Conservation (phyloP, 139 green algal species). For the Dunaliella sp. region DNA sequence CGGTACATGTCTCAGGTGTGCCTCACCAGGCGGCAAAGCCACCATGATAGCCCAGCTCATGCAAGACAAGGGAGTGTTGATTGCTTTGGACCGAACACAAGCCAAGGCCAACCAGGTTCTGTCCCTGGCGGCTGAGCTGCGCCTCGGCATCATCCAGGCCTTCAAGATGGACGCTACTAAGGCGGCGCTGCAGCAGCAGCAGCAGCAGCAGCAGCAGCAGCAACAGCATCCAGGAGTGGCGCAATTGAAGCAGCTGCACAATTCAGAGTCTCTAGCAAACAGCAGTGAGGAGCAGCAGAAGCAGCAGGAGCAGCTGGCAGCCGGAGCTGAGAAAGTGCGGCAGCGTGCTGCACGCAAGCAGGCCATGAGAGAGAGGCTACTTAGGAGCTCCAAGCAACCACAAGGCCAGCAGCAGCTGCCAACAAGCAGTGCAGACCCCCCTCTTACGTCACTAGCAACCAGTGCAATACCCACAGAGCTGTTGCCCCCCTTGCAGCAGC, state of each 20-base stretch:
- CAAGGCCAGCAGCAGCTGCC: not conserved
- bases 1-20: not conserved
- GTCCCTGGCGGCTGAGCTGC: slow-evolving; percentile 67
- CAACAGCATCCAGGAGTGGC: not conserved
- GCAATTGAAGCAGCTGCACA: not conserved
- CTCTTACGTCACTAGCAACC: too few species aligned
- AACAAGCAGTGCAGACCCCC: too few species aligned
- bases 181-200: slow-evolving; percentile 3
- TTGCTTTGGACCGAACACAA: slow-evolving; percentile 84
- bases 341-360: slow-evolving; percentile 12
- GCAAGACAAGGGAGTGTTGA: slow-evolving; percentile 53
- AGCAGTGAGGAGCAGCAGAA: not conserved
- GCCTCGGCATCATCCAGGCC: slow-evolving; percentile 61
- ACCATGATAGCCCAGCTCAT: slow-evolving; percentile 87
- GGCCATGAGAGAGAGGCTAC: not conserved
- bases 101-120: slow-evolving; percentile 60
- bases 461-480: too few species aligned
- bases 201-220: not conserved
- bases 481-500: too few species aligned
- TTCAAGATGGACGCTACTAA: slow-evolving; percentile 70
- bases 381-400: not conserved
- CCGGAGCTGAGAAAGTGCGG: not conserved
- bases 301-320: not conserved
- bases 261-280: not conserved
- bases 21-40: slow-evolving; percentile 75